These are phyloP conservation scores for Ustilago xerochloae DNA, from an alignment of 1,284 basidiomycete species.

Conservation along the genomic window DNA sequence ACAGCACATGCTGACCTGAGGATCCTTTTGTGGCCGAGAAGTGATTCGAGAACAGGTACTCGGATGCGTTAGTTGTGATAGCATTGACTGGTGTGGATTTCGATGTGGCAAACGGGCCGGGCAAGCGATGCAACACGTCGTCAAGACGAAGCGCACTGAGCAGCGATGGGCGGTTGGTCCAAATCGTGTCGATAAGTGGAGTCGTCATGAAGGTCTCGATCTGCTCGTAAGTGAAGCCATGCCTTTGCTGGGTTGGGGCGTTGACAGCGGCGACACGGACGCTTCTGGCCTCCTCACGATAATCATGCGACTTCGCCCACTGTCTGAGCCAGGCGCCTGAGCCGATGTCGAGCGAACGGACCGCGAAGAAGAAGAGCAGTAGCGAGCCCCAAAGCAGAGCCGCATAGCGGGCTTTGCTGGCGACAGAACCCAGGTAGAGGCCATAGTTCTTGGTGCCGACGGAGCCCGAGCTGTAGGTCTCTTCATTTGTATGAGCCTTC, in stretches of 20 bases:
- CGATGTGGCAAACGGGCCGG: conserved; percentile 6
- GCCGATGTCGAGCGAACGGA: conserved; percentile 56
- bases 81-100: neutral
- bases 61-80: neutral
- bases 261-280: conserved; percentile 3
- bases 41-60: neutral
- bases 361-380: conserved; percentile 53
- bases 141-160: conserved; percentile 15
- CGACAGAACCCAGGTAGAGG: conserved; percentile 59
- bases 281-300: conserved; percentile 14
- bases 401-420: conserved; percentile 31
- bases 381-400: conserved; percentile 55
- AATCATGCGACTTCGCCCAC: conserved; percentile 64
- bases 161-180: conserved; percentile 27
- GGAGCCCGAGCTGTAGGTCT: conserved; percentile 60
- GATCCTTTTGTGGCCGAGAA: conserved; percentile 2
- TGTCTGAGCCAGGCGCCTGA: conserved; percentile 63
- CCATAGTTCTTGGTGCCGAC: conserved; percentile 59
- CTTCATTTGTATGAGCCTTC: conserved; percentile 59
- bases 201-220: conserved; percentile 41
- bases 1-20: conserved; percentile 20
- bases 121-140: conserved; percentile 18
- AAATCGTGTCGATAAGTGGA: conserved; percentile 36
- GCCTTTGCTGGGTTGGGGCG: conserved; percentile 1
- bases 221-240: conserved; percentile 17